Evolutionary conservation across 75 land plant species (phyloP).

Genomic region (Picea sitchensis): DNA sequence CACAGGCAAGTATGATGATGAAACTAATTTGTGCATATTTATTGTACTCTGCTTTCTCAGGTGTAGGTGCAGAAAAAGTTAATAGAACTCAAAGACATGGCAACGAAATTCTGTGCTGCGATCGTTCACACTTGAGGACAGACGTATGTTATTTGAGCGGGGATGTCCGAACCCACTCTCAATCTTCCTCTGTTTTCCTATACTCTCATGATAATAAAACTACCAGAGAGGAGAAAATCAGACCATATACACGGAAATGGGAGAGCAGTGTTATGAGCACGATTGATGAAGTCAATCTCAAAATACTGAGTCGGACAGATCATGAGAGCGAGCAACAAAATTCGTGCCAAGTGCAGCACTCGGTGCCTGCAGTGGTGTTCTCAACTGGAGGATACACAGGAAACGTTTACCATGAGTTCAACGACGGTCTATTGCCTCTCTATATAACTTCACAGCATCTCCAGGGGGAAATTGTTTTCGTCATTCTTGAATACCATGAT

Average conservation of each 20-base stretch:
- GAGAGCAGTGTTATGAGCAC: conserved; percentile 67
- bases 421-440: conserved; percentile 63
- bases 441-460: conserved; percentile 36
- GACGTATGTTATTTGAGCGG: conserved; percentile 77
- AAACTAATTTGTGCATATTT: neutral
- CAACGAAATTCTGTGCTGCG: conserved; percentile 44
- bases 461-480: conserved; percentile 31
- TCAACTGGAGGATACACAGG: conserved; percentile 84
- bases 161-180: conserved; percentile 47
- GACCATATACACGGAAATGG: conserved; percentile 92
- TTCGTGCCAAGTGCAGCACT: conserved; percentile 58
- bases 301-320: neutral
- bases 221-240: conserved; percentile 47
- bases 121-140: conserved; percentile 47
- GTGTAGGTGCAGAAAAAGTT: neutral
- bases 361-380: conserved; percentile 76
- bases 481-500: conserved; percentile 34
- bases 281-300: conserved; percentile 63
- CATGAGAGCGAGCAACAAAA: neutral
- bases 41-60: neutral
- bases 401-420: conserved; percentile 82
- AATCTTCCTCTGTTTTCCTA: conserved; percentile 42
- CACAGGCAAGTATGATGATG: neutral
- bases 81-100: neutral
- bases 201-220: conserved; percentile 5